Evolutionary conservation across 768 basidiomycete species (phyloP), one percentile per base, ranked within the genome.

Genomic region (Coprinopsis sp.): DNA sequence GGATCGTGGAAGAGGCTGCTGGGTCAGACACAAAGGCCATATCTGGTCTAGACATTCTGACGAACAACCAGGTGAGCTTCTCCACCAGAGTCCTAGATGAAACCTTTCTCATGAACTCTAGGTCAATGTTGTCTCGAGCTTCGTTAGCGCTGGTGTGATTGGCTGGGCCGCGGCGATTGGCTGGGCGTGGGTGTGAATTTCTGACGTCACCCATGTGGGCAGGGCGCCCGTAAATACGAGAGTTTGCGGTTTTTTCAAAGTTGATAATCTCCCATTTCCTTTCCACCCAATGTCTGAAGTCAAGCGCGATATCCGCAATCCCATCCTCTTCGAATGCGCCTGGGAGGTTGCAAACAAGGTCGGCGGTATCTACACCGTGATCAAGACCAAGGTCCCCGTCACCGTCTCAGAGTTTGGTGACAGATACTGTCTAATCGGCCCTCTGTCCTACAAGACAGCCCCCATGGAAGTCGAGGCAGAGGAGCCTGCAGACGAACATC

Each of bases 321-420:
- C 89, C 37, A 59, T 91, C 27, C 85, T 96, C 60, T 96, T 96
- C 61, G 93, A 96, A 63, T 91, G 87, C 64, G 93, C 93, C 27
- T 97, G 94, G 94, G 94, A 96, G 71, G 94, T 96, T 58, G 93
- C 87, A 27, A 96, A 97, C 80, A 97, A 96, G 69, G 94, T 97
- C 65, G 95, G 94, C 56, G 95, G 95, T 51, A 97, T 97, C 68
- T 97, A 97, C 77, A 97, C 95, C 54, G 95, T 99, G 71, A 96
- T 98, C 64, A 97, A 97, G 72, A 98, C 96, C 41, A 99, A 99
- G 64, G 93, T 96, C 47, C 96, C 96, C 45, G 91, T 99, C 70
- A 98, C 96, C 56, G 88, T 94, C 61, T 82, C 83, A 46, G 96
- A 98, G 68, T 98, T 87, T 69, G 93, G 90, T 59, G 89, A 91